Evolutionary conservation across 2,329 filamentous ascomycete genomes (phyloP).

Genomic region (Penicillium verrucosum): DNA sequence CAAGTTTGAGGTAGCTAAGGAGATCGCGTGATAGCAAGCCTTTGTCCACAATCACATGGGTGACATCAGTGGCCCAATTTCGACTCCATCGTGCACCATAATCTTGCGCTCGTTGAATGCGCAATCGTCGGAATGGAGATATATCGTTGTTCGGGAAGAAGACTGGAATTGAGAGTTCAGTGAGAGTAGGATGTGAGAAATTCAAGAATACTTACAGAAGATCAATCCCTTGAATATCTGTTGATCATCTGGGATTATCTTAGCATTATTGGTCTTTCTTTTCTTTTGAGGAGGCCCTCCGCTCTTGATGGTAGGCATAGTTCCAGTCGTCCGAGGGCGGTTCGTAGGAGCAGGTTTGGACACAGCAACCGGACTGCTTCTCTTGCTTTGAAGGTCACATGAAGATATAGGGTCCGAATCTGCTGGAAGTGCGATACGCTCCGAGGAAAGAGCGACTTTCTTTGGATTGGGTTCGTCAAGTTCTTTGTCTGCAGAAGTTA

Average conservation of each 20-base stretch:
- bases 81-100: slow-evolving; percentile 71
- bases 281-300: slow-evolving; percentile 20
- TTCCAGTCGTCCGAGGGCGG: slow-evolving; percentile 13
- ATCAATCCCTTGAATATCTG: slow-evolving; percentile 60
- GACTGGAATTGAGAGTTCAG: slow-evolving; percentile 36
- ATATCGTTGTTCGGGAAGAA: slow-evolving; percentile 81
- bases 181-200: background rate
- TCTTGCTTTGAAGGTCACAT: background rate
- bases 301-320: slow-evolving; percentile 12
- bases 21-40: slow-evolving; percentile 63
- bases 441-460: background rate
- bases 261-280: slow-evolving; percentile 38
- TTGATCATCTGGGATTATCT: slow-evolving; percentile 50
- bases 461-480: background rate
- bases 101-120: slow-evolving; percentile 71
- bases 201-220: slow-evolving; percentile 50
- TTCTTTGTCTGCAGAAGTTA: background rate
- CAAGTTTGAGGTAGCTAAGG: slow-evolving; percentile 52
- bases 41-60: slow-evolving; percentile 77
- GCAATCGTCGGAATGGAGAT: slow-evolving; percentile 61
- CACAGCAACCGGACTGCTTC: background rate
- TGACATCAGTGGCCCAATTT: slow-evolving; percentile 56
- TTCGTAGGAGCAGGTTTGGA: slow-evolving; percentile 7
- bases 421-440: slow-evolving; percentile 4
- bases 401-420: slow-evolving; percentile 10